phyloP scores from a whole-genome alignment of 2,329 filamentous ascomycete genomes.

The Talaromyces marneffei region DNA sequence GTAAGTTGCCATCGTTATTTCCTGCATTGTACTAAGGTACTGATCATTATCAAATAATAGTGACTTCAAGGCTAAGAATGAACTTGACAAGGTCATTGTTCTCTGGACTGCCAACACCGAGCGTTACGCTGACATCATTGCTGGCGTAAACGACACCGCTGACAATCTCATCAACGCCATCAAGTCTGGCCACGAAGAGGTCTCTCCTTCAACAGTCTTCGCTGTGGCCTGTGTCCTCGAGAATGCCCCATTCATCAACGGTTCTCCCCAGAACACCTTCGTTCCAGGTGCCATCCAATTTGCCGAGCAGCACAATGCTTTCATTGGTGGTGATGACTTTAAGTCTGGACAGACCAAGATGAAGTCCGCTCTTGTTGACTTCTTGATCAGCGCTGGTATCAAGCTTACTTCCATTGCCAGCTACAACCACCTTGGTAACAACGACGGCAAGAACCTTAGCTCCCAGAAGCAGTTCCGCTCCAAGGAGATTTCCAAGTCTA shows the following conservation, averaged over 20 bases:
- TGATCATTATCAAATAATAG: slow-evolving; percentile 35
- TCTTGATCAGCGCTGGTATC: slow-evolving; percentile 97
- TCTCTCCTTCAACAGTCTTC: slow-evolving; percentile 94
- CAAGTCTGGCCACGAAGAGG: slow-evolving; percentile 76
- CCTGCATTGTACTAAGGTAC: not conserved
- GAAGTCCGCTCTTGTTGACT: slow-evolving; percentile 98
- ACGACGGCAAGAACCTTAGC: slow-evolving; percentile 97
- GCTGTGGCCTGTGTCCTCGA: slow-evolving; percentile 92
- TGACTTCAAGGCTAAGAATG: slow-evolving; percentile 81
- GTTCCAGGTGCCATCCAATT: slow-evolving; percentile 87
- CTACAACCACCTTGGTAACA: slow-evolving; percentile 99
- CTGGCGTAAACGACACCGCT: slow-evolving; percentile 91
- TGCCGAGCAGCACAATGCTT: slow-evolving; percentile 77
- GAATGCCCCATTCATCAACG: slow-evolving; percentile 91
- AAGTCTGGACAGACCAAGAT: slow-evolving; percentile 99
- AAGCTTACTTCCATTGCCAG: slow-evolving; percentile 97
- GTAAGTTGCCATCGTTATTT: slow-evolving; percentile 38
- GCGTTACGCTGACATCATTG: slow-evolving; percentile 81
- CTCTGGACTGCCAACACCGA: slow-evolving; percentile 99
- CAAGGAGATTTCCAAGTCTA: slow-evolving; percentile 99
- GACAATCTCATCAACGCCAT: slow-evolving; percentile 89
- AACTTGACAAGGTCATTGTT: slow-evolving; percentile 90
- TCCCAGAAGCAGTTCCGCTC: slow-evolving; percentile 98
- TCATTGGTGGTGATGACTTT: slow-evolving; percentile 98
- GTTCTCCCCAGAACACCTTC: slow-evolving; percentile 98